These are phyloP conservation scores for Sugiyamaella sp. DNA, from an alignment of 1,139 yeast species.

Conservation along the genomic window DNA sequence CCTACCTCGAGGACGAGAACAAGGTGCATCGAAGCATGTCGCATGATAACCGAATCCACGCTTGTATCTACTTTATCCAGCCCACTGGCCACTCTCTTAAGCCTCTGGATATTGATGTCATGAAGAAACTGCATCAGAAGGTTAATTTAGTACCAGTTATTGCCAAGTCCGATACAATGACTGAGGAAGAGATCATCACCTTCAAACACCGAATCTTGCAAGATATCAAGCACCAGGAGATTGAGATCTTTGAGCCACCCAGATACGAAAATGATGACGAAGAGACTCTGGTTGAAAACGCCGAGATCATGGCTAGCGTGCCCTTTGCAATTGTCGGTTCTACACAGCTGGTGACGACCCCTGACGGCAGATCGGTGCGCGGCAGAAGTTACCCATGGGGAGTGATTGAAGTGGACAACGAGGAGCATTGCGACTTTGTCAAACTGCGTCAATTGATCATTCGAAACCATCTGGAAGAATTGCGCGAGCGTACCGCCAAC, in stretches of 20 bases:
- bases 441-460: conserved; percentile 87
- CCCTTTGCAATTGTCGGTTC: conserved; percentile 98
- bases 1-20: conserved; percentile 87
- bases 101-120: conserved; percentile 84
- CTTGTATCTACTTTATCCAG: conserved; percentile 94
- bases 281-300: conserved; percentile 65
- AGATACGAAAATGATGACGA: conserved; percentile 85
- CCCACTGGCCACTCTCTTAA: conserved; percentile 96
- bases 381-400: conserved; percentile 99
- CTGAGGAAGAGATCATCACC: conserved; percentile 77
- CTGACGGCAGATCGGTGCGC: conserved; percentile 80
- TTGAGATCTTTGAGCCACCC: conserved; percentile 79
- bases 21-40: conserved; percentile 77
- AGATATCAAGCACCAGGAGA: conserved; percentile 75
- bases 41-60: conserved; percentile 90
- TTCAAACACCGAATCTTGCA: conserved; percentile 73
- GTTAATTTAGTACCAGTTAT: conserved; percentile 93
- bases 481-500: conserved; percentile 82
- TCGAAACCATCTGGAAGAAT: conserved; percentile 90
- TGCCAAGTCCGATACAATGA: conserved; percentile 91
- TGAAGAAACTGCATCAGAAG: conserved; percentile 86
- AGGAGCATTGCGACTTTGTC: conserved; percentile 90
- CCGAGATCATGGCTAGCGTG: conserved; percentile 65
- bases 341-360: conserved; percentile 68
- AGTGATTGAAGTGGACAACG: conserved; percentile 91